phyloP scores from a whole-genome alignment of 192 early-diverging fungal genomes.

The Entomortierella beljakovae region DNA sequence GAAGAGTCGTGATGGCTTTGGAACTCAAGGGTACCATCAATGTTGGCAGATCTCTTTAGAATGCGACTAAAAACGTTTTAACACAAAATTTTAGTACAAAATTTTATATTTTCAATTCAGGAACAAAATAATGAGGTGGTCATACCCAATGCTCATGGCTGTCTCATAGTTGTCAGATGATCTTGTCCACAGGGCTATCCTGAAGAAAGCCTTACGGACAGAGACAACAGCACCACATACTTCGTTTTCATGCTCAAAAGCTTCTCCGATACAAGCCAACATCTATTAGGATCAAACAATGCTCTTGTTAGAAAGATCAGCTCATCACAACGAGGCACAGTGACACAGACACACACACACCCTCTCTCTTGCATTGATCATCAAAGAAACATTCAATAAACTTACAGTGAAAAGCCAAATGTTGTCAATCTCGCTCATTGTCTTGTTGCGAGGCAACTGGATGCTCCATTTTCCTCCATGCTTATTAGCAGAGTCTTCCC shows the following conservation, averaged over 20 bases:
- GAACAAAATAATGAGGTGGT: background rate
- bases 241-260: slow-evolving; percentile 81
- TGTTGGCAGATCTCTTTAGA: slow-evolving; percentile 41
- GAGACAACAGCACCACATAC: slow-evolving; percentile 95
- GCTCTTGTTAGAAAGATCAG: background rate
- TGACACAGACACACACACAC: too few relatives aligned
- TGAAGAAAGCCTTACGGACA: slow-evolving; percentile 84
- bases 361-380: too few relatives aligned
- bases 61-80: slow-evolving; percentile 19
- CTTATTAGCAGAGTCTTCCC: slow-evolving; percentile 93
- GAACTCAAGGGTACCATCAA: slow-evolving; percentile 42
- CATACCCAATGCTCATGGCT: slow-evolving; percentile 67
- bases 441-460: slow-evolving; percentile 75
- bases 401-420: slow-evolving; percentile 87
- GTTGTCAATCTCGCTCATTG: slow-evolving; percentile 81
- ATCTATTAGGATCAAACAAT: slow-evolving; percentile 60
- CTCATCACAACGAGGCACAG: too few relatives aligned
- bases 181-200: slow-evolving; percentile 90
- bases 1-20: slow-evolving; percentile 46
- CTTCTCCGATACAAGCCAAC: slow-evolving; percentile 91
- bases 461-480: slow-evolving; percentile 95
- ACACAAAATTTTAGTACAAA: background rate
- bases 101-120: too few relatives aligned
- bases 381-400: background rate
- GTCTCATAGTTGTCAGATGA: slow-evolving; percentile 64